A percentile compares a stretch with the other conserved stretches of the same genome.
phyloP scores from a whole-genome alignment of 208 protist genomes.

The Wallacemonas rigidus region DNA sequence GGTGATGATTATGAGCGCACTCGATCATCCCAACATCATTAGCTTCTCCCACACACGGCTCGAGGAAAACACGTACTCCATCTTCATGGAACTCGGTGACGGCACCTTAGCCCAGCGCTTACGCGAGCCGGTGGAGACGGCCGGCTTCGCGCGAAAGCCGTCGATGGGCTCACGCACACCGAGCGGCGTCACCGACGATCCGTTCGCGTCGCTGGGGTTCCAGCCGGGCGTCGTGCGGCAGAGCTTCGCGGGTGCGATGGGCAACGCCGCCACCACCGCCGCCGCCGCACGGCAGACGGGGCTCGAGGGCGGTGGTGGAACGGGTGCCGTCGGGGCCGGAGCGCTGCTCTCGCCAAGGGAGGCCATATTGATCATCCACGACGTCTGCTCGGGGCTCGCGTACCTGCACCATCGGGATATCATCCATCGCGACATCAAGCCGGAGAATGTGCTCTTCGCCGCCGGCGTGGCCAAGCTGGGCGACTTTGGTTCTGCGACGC shows the following conservation, averaged over 20 bases:
- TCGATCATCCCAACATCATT: conserved; percentile 81
- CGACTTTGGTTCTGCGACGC: conserved; percentile 77
- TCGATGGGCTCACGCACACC: background rate
- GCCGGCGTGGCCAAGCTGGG: conserved; percentile 76
- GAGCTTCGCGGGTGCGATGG: conserved; percentile 18
- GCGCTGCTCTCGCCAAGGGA: conserved; percentile 33
- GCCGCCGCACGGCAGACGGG: background rate
- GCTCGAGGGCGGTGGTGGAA: background rate
- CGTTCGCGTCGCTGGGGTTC: conserved; percentile 1
- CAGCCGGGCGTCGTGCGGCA: conserved; percentile 17
- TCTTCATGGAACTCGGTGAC: conserved; percentile 88
- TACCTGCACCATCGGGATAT: conserved; percentile 74
- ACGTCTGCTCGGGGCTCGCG: conserved; percentile 62
- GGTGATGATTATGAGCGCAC: conserved; percentile 70
- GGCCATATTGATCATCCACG: conserved; percentile 67
- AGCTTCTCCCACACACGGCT: conserved; percentile 69
- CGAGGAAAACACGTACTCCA: conserved; percentile 65
- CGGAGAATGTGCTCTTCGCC: conserved; percentile 77
- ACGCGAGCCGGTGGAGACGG: conserved; percentile 22
- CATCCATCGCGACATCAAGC: conserved; percentile 88
- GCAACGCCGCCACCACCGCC: background rate
- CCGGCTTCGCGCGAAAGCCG: background rate
- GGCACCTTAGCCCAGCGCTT: conserved; percentile 47
- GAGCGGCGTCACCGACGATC: conserved; percentile 3
- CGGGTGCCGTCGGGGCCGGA: background rate